Evolutionary conservation across 495 filamentous ascomycete genomes (phyloP), one percentile per base, ranked within the genome.

Genomic region (Thozetella sp.): DNA sequence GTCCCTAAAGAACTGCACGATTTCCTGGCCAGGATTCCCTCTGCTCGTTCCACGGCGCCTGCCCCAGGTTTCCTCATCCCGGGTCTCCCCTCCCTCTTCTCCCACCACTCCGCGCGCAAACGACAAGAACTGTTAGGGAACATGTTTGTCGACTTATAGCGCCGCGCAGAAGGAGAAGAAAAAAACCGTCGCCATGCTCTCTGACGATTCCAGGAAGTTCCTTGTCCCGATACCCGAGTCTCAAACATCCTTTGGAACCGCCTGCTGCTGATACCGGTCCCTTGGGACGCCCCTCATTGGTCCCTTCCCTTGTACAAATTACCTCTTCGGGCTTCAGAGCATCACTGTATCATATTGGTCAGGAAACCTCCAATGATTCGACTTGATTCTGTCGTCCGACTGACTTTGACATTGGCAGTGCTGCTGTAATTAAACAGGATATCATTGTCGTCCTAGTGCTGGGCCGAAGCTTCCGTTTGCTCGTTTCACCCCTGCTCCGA

Each of bases 291-390:
- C 53, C 50, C 58, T 72, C 57, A 72, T 74, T 74, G 56, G 67
- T 53, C 53, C 25, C 25, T 52, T 45, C 53, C 48, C 53, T 62
- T 71, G 72, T 67, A 65, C 71, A 68, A 67, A 72, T 69, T 69
- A 54, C 65, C 66, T 61, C 58, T 61, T 55, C 22, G 20, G 57
- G 51, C 53, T 56, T 30, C 25, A 54, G 48, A 53, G 46, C 57
- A 69, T 66, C 68, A 53, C 67, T 78, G 75, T 81, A 77, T 77
- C 73, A 81, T 80, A 81, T 78, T 80, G 76, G 78, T 81, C 72
- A 79, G 78, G 78, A 57, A 54, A 58, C 68, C 53, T 74, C 76
- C 72, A 78, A 73, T 75, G 60, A 66, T 56, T 46, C 40, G 24
- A 43, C 10, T 59, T 46, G 46, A 53, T 59, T 52, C 54, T 52